Evolutionary conservation across 2,329 filamentous ascomycete species (phyloP).

Genomic region (Epichloe gansuensis): DNA sequence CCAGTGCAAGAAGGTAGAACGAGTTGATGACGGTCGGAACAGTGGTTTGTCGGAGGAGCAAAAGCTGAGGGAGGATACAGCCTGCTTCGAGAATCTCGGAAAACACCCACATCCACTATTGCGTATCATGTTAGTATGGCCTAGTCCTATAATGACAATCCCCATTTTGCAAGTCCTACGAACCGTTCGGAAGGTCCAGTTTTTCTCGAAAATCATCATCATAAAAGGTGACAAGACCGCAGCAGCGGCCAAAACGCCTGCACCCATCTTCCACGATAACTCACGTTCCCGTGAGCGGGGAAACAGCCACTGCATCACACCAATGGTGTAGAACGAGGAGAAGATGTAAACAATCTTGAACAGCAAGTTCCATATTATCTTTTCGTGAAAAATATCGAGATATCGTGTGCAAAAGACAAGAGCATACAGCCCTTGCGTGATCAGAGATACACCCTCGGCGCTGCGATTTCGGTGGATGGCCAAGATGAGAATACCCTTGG

Average conservation of each 20-base stretch:
- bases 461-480: slow-evolving; percentile 80
- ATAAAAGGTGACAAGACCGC: slow-evolving; percentile 58
- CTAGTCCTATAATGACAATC: not conserved
- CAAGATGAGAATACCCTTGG: slow-evolving; percentile 83
- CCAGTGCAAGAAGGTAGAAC: slow-evolving; percentile 83
- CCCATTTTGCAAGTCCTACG: not conserved
- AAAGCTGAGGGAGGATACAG: slow-evolving; percentile 79
- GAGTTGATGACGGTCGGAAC: slow-evolving; percentile 93
- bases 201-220: slow-evolving; percentile 50
- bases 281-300: slow-evolving; percentile 82
- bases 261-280: slow-evolving; percentile 84
- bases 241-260: slow-evolving; percentile 52
- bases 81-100: slow-evolving; percentile 86
- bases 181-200: slow-evolving; percentile 40
- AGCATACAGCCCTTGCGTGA: slow-evolving; percentile 80
- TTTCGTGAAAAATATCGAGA: slow-evolving; percentile 59
- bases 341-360: slow-evolving; percentile 85
- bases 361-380: slow-evolving; percentile 54
- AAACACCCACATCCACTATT: slow-evolving; percentile 71
- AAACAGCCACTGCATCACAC: slow-evolving; percentile 74
- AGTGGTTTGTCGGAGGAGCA: slow-evolving; percentile 85
- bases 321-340: slow-evolving; percentile 75
- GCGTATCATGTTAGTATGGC: slow-evolving; percentile 3
- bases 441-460: slow-evolving; percentile 82
- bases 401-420: slow-evolving; percentile 80